Base-by-base conservation (phyloP, 768 basidiomycete species). In the Mycena belliarum region DNA sequence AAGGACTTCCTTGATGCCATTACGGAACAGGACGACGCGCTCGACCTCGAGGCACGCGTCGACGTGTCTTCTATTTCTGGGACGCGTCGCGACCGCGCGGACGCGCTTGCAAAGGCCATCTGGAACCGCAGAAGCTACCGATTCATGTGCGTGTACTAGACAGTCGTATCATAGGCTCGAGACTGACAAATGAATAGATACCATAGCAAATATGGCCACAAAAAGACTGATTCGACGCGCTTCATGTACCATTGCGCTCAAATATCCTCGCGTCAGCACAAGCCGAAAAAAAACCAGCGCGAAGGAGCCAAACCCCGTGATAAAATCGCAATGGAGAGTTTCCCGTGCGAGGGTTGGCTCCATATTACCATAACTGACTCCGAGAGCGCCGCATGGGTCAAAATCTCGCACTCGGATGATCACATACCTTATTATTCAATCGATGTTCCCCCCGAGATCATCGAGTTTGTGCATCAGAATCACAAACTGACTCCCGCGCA, bases 231-330 rank as follows among this genome's bases (percentile, higher is more conserved):
- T 18, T 37, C 49, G 11, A 25, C 49, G 15, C 49, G 49, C 9
- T 49, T 49, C 37, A 49, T 49, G 49, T 49, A 49, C 37, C 49
- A 49, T n/a, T 49, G 49, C 15, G 49, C 49, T 24, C 49, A 49
- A 28, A 49, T n/a, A 26, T 6, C 21, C 8, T 25, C 49, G 16
- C 35, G 49, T 6, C 49, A 49, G 24, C 35, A 49, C 10, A 11
- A 8, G 1, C 49, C 49, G 6, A 40, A 40, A 10, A 49, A 49
- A 40, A 26, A 15, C 9, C 15, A 49, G n/a, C 35, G 49, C 6
- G 49, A 49, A 26, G 37, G 37, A 1, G 37, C 25, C 3, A 49
- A 40, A 40, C 24, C 21, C 6, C 49, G 49, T 1, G 49, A 49
- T 40, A 49, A 40, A 49, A 38, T 49, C n/a, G 14, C 35, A 4